These are phyloP conservation scores for Monilinia aucupariae DNA, from an alignment of 2,329 filamentous ascomycete genomes.

Conservation along the genomic window DNA sequence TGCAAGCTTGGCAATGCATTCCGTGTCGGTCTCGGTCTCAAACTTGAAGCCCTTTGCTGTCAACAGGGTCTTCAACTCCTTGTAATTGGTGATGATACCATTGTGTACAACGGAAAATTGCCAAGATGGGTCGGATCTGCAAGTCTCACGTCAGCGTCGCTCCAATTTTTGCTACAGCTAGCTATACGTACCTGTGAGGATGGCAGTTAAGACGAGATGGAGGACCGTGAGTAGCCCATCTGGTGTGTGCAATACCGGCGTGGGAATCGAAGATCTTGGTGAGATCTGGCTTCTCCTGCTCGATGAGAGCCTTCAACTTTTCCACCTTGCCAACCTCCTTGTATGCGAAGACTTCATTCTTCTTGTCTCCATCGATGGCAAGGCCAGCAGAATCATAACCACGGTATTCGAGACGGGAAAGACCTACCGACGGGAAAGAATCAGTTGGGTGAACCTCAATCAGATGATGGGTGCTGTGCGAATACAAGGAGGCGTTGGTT, in stretches of 20 bases:
- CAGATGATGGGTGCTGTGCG: not conserved
- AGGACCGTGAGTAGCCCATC: slow-evolving; percentile 96
- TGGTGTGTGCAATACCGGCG: slow-evolving; percentile 96
- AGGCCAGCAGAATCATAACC: slow-evolving; percentile 97
- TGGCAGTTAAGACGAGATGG: slow-evolving; percentile 96
- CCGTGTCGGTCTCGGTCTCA: slow-evolving; percentile 98
- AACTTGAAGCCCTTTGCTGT: slow-evolving; percentile 95
- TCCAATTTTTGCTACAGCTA: not conserved
- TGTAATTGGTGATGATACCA: slow-evolving; percentile 99
- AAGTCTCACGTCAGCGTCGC: slow-evolving; percentile 21
- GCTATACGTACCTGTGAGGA: slow-evolving; percentile 73
- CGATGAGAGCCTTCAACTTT: slow-evolving; percentile 91
- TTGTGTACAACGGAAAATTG: slow-evolving; percentile 98
- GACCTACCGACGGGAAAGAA: slow-evolving; percentile 34
- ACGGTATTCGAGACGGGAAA: slow-evolving; percentile 94
- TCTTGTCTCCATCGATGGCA: slow-evolving; percentile 95
- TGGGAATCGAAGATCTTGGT: slow-evolving; percentile 96
- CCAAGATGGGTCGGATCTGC: slow-evolving; percentile 86
- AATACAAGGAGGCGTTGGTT: not conserved
- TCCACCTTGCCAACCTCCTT: slow-evolving; percentile 99
- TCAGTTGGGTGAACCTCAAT: slow-evolving; percentile 1
- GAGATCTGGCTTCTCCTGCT: slow-evolving; percentile 73
- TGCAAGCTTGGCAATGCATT: slow-evolving; percentile 97
- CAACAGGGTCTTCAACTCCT: slow-evolving; percentile 93
- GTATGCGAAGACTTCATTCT: slow-evolving; percentile 93